Base-by-base conservation (phyloP, 371 early-diverging fungal genomes). In the Mucor mucedo region DNA sequence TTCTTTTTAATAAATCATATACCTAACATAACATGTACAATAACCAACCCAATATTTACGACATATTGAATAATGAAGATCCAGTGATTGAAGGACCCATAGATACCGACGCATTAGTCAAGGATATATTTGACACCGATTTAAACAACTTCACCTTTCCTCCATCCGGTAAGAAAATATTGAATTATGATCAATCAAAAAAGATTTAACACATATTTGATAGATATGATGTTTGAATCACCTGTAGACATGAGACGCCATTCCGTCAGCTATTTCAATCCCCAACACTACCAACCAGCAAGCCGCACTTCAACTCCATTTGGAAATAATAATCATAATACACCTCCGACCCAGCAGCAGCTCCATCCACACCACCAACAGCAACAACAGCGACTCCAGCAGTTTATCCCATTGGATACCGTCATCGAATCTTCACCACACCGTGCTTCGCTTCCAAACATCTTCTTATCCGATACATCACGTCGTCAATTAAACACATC, bases 401-500 rank as follows among this genome's bases (percentile, higher is more conserved):
- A 29, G 11, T 27, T 50, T 42, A 35, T 21, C n/a, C 41, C 35
- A 35, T 35, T 35, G 35, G 35, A 35, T 8, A 35, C 35, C 49
- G 33, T 13, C 52, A 29, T 29, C 28, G 21, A 29, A 62, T 29
- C 13, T 27, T 40, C 39, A 56, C 49, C 41, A 35, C 71, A 71
- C 21, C 52, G 71, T 33, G 66, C 63, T 10, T 71, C 71, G 3
- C 52, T 71, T 60, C 71, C 71, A 7, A 66, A 71, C 52, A 66
- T 71, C 14, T 71, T 63, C 49, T 40, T 55, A 38, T 38, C 60
- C 0, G 52, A 60, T 49, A 48, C 30, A 39, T 42, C 48, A 14
- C 44, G 55, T 10, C 42, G 49, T 27, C 38, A 53, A 14, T 28
- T 53, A 44, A 32, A 41, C 4, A 45, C 14, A 8, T 57, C 48